Percentiles rank a stretch among this genome's conserved stretches.
Conservation (phyloP, 805 yeast species). For the Candida tibetensis region DNA sequence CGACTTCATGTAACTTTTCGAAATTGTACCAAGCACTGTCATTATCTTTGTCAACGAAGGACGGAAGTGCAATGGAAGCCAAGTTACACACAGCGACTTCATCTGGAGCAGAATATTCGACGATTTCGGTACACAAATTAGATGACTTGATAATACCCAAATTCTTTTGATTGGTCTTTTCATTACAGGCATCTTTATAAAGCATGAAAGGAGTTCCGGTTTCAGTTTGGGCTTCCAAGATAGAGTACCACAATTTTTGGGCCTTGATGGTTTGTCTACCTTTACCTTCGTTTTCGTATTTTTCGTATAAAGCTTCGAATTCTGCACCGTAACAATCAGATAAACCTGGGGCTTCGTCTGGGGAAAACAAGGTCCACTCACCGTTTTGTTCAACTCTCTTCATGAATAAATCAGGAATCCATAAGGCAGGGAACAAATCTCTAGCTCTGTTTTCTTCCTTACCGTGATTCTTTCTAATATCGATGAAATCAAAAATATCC, state of each 20-base stretch:
- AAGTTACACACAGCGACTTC: slow-evolving; percentile 96
- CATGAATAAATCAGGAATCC: slow-evolving; percentile 97
- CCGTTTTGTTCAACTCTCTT: slow-evolving; percentile 73
- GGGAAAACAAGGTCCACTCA: slow-evolving; percentile 89
- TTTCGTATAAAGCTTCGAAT: slow-evolving; percentile 66
- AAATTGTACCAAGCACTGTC: slow-evolving; percentile 56
- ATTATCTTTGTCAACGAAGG: slow-evolving; percentile 46
- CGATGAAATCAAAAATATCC: slow-evolving; percentile 82
- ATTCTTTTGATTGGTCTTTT: slow-evolving; percentile 86
- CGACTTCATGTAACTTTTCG: slow-evolving; percentile 65
- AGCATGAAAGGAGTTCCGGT: slow-evolving; percentile 96
- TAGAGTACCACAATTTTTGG: slow-evolving; percentile 86
- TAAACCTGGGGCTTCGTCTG: slow-evolving; percentile 84
- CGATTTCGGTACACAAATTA: slow-evolving; percentile 90
- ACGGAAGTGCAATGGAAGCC: slow-evolving; percentile 87
- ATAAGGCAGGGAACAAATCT: slow-evolving; percentile 86
- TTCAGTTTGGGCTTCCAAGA: slow-evolving; percentile 89
- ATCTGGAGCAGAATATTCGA: slow-evolving; percentile 86
- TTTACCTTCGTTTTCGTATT: slow-evolving; percentile 69
- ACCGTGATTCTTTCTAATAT: slow-evolving; percentile 89
- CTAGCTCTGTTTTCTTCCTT: slow-evolving; percentile 92
- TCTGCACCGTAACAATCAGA: slow-evolving; percentile 82
- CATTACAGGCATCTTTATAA: slow-evolving; percentile 89
- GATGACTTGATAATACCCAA: slow-evolving; percentile 91
- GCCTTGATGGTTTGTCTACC: slow-evolving; percentile 64